phyloP scores from a whole-genome alignment of 345 rosid genomes.

The Trapa incisa region DNA sequence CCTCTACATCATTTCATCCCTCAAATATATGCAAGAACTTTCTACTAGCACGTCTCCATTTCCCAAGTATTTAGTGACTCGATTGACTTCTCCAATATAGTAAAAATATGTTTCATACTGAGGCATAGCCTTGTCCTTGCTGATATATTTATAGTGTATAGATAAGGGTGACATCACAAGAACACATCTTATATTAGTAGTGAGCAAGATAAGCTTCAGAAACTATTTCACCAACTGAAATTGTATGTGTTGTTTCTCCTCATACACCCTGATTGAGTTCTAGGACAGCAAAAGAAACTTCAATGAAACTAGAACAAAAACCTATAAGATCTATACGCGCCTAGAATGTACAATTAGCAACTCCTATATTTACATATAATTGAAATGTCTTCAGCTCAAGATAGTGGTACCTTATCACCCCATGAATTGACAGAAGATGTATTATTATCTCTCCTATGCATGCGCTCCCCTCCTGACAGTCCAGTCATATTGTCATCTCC shows the following conservation, averaged over 20 bases:
- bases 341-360: neutral
- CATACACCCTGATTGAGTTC: neutral
- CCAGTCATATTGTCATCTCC: conserved; percentile 13
- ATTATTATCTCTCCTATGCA: conserved; percentile 37
- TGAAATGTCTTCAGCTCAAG: neutral
- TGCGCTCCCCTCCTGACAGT: conserved; percentile 29
- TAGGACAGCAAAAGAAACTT: neutral
- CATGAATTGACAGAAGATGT: conserved; percentile 22
- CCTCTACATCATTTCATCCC: neutral
- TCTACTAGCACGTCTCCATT: too few species aligned
- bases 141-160: neutral
- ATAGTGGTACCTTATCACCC: conserved; percentile 34
- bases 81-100: neutral
- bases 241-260: neutral
- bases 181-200: neutral
- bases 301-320: neutral
- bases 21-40: neutral
- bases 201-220: neutral
- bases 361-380: neutral
- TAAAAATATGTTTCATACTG: neutral
- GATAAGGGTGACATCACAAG: neutral
- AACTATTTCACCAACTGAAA: neutral
- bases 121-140: neutral
- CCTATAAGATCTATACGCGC: neutral
- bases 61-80: neutral